Evolutionary conservation across 768 basidiomycete genomes (phyloP).

Genomic region (Solioccasus polychromus): DNA sequence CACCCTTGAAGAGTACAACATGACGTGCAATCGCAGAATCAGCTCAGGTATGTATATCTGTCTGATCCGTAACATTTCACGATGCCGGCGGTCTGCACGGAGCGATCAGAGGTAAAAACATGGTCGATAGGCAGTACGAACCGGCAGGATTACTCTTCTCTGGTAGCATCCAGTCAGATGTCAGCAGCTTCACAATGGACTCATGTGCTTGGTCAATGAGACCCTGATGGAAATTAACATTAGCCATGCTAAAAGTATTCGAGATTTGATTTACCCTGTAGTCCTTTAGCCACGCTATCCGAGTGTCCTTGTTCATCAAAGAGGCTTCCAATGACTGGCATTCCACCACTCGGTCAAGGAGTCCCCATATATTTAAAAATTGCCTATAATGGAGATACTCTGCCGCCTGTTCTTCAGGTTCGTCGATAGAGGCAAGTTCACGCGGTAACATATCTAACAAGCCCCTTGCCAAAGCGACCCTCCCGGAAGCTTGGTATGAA

Average conservation of each 20-base stretch:
- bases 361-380: constrained; percentile 75
- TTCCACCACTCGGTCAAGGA: constrained; percentile 58
- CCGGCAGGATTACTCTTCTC: constrained; percentile 46
- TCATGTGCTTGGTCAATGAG: constrained; percentile 64
- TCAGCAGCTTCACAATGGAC: constrained; percentile 66
- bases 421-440: constrained; percentile 58
- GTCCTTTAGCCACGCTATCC: constrained; percentile 58
- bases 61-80: constrained; percentile 77
- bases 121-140: constrained; percentile 10
- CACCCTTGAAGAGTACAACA: constrained; percentile 61
- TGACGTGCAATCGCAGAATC: constrained; percentile 77
- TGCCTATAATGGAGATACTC: constrained; percentile 79
- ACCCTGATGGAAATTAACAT: constrained; percentile 33
- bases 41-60: constrained; percentile 90
- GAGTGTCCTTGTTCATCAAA: constrained; percentile 57
- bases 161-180: constrained; percentile 71
- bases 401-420: constrained; percentile 67
- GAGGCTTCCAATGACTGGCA: constrained; percentile 56
- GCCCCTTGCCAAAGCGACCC: constrained; percentile 63
- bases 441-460: constrained; percentile 59
- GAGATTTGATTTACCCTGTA: constrained; percentile 45
- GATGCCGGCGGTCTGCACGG: constrained; percentile 52
- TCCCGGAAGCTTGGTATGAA: constrained; percentile 56
- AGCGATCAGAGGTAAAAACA: constrained; percentile 2
- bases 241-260: neutral